Conservation (phyloP, 2,329 filamentous ascomycete species). For the Aspergillus sp. region DNA sequence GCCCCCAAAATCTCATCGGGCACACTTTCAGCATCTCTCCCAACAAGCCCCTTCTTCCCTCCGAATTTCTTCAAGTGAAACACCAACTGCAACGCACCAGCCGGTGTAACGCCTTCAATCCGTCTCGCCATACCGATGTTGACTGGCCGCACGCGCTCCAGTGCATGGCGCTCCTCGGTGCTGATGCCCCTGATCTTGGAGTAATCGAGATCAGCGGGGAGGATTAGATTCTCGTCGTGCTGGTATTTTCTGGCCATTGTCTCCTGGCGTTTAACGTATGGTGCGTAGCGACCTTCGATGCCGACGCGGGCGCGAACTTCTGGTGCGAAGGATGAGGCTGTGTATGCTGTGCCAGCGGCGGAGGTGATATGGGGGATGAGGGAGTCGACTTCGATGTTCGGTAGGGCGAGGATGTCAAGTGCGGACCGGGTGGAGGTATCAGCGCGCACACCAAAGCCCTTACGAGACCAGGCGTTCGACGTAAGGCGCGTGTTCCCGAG, state of each 20-base stretch:
- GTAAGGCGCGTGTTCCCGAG: slow-evolving; percentile 55
- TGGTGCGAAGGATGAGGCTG: slow-evolving; percentile 46
- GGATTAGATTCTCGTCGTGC: slow-evolving; percentile 65
- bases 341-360: slow-evolving; percentile 21
- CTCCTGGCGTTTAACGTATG: slow-evolving; percentile 71
- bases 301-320: slow-evolving; percentile 62
- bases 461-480: slow-evolving; percentile 59
- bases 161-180: slow-evolving; percentile 66
- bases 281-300: slow-evolving; percentile 80
- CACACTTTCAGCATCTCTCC: slow-evolving; percentile 6
- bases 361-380: slow-evolving; percentile 50
- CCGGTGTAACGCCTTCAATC: slow-evolving; percentile 64
- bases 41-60: background rate
- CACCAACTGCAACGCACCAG: slow-evolving; percentile 38
- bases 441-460: slow-evolving; percentile 62
- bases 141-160: slow-evolving; percentile 68
- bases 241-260: slow-evolving; percentile 60
- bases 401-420: slow-evolving; percentile 70
- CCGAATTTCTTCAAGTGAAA: slow-evolving; percentile 31
- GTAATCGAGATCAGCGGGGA: slow-evolving; percentile 75
- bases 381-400: slow-evolving; percentile 51
- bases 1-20: slow-evolving; percentile 10
- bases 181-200: slow-evolving; percentile 65
- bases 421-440: slow-evolving; percentile 64
- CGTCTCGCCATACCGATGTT: slow-evolving; percentile 81